phyloP scores from a whole-genome alignment of 176 grass and related monocot species.

The Poa annua region DNA sequence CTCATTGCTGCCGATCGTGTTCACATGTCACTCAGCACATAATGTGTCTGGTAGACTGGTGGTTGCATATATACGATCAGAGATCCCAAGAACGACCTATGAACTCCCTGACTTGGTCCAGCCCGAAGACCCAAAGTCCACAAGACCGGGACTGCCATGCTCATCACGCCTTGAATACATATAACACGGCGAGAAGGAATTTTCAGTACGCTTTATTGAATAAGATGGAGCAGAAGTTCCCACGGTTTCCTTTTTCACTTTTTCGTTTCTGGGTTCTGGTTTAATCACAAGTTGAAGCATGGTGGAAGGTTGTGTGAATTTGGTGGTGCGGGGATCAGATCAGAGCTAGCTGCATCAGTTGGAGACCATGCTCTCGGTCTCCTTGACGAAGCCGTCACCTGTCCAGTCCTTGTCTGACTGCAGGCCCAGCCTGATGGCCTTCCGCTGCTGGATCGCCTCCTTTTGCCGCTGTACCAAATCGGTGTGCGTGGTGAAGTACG shows the following conservation, averaged over 20 bases:
- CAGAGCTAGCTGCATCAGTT: constrained; percentile 62
- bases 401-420: constrained; percentile 98
- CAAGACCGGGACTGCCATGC: constrained; percentile 13
- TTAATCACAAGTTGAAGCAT: constrained; percentile 51
- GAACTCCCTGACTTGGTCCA: constrained; percentile 29
- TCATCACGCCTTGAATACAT: not conserved
- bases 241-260: not conserved
- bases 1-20: constrained; percentile 11
- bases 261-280: not conserved
- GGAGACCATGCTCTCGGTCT: constrained; percentile 95
- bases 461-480: constrained; percentile 83
- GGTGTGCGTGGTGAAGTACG: constrained; percentile 90
- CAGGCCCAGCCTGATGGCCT: constrained; percentile 73
- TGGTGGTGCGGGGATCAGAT: not conserved
- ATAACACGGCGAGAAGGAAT: constrained; percentile 23
- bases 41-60: not conserved
- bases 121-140: constrained; percentile 19
- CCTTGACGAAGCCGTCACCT: constrained; percentile 92
- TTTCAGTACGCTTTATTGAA: constrained; percentile 41
- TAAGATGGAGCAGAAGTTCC: constrained; percentile 28
- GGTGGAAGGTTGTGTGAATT: constrained; percentile 12
- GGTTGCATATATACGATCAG: not conserved
- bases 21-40: constrained; percentile 27
- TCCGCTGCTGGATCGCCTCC: constrained; percentile 84
- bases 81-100: constrained; percentile 21